Evolutionary conservation across 495 filamentous ascomycete genomes (phyloP).

Genomic region (Daldinia childiae): DNA sequence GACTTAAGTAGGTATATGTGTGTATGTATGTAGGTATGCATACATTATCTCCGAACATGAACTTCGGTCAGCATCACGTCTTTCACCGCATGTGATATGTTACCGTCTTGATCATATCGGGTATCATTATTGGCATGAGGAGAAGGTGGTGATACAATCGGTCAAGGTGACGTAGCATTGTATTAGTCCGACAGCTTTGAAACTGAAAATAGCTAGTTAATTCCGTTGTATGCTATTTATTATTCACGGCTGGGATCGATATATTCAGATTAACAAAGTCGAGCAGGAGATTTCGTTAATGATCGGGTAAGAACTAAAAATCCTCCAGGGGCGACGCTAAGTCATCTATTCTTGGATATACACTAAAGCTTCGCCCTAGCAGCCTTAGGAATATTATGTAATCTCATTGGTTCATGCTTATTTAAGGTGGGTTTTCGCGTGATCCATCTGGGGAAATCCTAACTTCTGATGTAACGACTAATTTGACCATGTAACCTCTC

Average conservation of each 20-base stretch:
- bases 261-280: background rate
- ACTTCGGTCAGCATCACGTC: background rate
- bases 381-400: background rate
- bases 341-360: background rate
- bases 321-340: background rate
- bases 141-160: background rate
- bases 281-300: background rate
- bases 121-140: slow-evolving; percentile 2
- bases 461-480: background rate
- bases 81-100: background rate
- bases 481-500: background rate
- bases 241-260: background rate
- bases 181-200: background rate
- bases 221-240: background rate
- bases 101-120: slow-evolving; percentile 6
- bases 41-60: background rate
- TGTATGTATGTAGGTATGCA: too few species aligned
- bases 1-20: background rate
- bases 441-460: background rate
- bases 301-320: background rate
- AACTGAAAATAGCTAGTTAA: background rate
- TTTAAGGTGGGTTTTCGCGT: background rate
- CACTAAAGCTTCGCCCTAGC: slow-evolving; percentile 1
- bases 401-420: background rate
- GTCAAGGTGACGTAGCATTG: slow-evolving; percentile 4